These are phyloP conservation scores for Didymella sp. DNA, from an alignment of 2,329 filamentous ascomycete genomes.

Conservation along the genomic window DNA sequence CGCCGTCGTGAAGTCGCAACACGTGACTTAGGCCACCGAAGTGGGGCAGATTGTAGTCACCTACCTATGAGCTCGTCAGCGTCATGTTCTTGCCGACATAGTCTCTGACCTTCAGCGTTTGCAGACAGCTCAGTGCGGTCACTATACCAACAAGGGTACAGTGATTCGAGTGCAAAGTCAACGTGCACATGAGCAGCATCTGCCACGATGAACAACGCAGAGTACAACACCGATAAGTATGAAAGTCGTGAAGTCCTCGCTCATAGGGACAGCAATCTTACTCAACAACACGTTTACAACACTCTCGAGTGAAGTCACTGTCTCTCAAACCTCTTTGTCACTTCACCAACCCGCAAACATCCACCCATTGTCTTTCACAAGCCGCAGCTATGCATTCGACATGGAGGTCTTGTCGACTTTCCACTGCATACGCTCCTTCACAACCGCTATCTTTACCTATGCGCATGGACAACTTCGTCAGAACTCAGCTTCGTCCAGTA, in stretches of 20 bases:
- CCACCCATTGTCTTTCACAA: conserved; percentile 7
- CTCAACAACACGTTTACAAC: not conserved
- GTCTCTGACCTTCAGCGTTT: conserved; percentile 3
- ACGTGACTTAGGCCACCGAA: not conserved
- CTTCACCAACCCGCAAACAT: conserved; percentile 17
- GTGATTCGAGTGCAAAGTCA: not conserved
- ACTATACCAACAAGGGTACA: not conserved
- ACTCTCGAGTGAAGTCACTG: not conserved
- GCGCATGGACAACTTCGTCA: conserved; percentile 38
- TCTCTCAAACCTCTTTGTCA: conserved; percentile 1
- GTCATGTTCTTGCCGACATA: not conserved
- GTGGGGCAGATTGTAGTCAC: not conserved
- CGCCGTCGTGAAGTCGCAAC: not conserved
- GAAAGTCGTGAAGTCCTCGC: not conserved
- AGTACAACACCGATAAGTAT: not conserved
- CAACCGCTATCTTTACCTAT: not conserved
- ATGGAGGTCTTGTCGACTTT: not conserved
- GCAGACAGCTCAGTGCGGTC: not conserved
- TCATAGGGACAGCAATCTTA: not conserved
- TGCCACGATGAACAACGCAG: not conserved
- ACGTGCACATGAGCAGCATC: not conserved
- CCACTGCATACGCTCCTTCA: not conserved
- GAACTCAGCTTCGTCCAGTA: conserved; percentile 35
- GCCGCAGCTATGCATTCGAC: not conserved
- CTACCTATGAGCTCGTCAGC: not conserved